Percentiles rank a stretch among this genome's conserved stretches.
Conservation (phyloP, 345 rosid species). For the Ceriops tagal region DNA sequence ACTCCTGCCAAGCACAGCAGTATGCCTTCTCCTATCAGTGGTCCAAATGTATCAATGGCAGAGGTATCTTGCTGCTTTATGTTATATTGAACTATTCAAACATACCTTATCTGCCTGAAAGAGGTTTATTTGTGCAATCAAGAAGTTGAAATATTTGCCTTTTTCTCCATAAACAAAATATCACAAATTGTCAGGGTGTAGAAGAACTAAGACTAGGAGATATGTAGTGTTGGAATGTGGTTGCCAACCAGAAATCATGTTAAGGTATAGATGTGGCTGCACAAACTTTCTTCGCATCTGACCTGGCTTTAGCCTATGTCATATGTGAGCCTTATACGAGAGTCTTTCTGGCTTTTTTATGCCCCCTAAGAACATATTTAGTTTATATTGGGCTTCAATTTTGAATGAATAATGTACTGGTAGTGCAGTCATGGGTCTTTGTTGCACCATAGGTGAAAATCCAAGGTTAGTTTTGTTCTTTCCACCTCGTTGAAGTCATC, state of each 20-base stretch:
- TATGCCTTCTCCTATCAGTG: conserved; percentile 60
- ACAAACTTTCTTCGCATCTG: background rate
- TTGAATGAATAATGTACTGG: background rate
- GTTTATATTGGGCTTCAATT: no score
- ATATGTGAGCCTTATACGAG: background rate
- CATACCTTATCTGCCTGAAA: background rate
- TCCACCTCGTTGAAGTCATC: background rate
- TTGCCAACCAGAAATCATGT: background rate
- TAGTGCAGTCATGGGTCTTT: background rate
- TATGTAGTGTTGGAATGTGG: no score
- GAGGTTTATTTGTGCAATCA: background rate
- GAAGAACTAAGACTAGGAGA: no score
- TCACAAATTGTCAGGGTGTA: no score
- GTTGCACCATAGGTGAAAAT: background rate
- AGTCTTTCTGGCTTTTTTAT: background rate
- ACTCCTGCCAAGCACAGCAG: conserved; percentile 63
- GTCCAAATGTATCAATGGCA: conserved; percentile 66
- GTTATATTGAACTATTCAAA: background rate
- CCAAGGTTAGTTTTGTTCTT: background rate
- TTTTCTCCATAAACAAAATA: background rate
- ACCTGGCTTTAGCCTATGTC: background rate
- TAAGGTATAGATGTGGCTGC: background rate
- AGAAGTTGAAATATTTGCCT: background rate
- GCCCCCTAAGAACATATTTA: no score
- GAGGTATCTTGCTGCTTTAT: conserved; percentile 47